A percentile compares a stretch with the other conserved stretches of the same genome.
phyloP scores from a whole-genome alignment of 2,329 filamentous ascomycete genomes.

The Ilyonectria robusta region DNA sequence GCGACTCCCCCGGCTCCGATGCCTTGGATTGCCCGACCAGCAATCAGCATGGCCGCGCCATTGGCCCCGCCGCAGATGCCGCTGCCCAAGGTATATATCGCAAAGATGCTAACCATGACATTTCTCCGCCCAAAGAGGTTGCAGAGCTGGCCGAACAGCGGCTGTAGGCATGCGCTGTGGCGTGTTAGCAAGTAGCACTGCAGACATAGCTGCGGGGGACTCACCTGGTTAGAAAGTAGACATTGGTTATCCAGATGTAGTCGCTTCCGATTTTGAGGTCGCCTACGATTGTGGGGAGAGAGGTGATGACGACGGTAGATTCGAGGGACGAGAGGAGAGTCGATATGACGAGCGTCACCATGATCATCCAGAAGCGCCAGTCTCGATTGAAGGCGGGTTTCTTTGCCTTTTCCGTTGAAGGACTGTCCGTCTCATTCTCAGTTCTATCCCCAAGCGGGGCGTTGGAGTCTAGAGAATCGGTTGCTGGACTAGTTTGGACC shows the following conservation, averaged over 20 bases:
- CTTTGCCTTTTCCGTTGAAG: neutral
- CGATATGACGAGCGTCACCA: conserved; percentile 40
- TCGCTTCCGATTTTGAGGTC: conserved; percentile 41
- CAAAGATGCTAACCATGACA: conserved; percentile 57
- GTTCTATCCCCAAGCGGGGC: neutral
- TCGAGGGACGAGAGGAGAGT: conserved; percentile 42
- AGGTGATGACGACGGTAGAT: conserved; percentile 46
- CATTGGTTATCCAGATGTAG: conserved; percentile 50
- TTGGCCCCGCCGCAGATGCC: conserved; percentile 60
- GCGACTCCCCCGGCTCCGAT: conserved; percentile 46
- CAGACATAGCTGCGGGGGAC: neutral
- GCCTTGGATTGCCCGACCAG: conserved; percentile 60
- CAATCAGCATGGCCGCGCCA: conserved; percentile 60
- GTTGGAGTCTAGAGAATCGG: neutral
- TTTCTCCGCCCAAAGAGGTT: conserved; percentile 68
- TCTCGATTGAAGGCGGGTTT: conserved; percentile 31
- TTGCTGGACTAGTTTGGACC: neutral
- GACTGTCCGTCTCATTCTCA: neutral
- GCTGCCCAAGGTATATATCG: conserved; percentile 66
- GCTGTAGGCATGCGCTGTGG: conserved; percentile 55
- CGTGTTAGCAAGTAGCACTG: neutral
- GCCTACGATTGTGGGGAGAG: conserved; percentile 46
- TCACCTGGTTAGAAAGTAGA: conserved; percentile 45
- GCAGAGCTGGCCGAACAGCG: conserved; percentile 64
- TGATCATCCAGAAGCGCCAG: conserved; percentile 48